Percentiles rank a stretch among this genome's conserved stretches.
Conservation (phyloP, 2,329 filamentous ascomycete genomes). For the Phialocephala subalpina region DNA sequence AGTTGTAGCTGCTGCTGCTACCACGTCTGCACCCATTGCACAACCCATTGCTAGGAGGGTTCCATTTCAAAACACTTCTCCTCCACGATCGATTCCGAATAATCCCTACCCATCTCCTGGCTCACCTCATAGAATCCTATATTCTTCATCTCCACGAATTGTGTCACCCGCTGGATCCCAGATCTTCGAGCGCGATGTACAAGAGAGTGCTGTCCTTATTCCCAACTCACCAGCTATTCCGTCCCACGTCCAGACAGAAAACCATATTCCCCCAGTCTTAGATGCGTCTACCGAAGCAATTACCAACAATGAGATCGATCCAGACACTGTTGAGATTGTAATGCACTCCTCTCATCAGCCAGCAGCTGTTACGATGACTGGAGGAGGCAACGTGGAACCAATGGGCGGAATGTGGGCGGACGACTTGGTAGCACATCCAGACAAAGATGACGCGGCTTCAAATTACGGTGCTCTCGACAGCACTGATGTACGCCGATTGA, state of each 20-base stretch:
- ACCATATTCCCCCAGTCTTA: conserved; percentile 89
- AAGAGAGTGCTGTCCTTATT: conserved; percentile 73
- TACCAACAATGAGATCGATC: conserved; percentile 84
- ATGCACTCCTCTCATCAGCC: conserved; percentile 87
- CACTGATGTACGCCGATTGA: conserved; percentile 81
- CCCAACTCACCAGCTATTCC: conserved; percentile 88
- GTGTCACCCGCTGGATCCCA: conserved; percentile 80
- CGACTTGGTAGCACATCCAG: conserved; percentile 58
- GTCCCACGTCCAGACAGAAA: conserved; percentile 91
- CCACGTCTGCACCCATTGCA: conserved; percentile 35
- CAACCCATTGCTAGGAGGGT: conserved; percentile 39
- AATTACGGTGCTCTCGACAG: conserved; percentile 82
- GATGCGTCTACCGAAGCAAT: conserved; percentile 93
- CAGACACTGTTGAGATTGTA: conserved; percentile 91
- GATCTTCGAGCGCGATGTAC: conserved; percentile 95
- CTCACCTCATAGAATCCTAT: conserved; percentile 71
- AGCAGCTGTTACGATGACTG: conserved; percentile 72
- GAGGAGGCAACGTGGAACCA: conserved; percentile 50
- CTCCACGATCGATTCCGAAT: conserved; percentile 51
- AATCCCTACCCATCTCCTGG: conserved; percentile 53
- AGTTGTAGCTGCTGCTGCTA: conserved; percentile 31
- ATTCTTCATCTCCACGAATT: conserved; percentile 75
- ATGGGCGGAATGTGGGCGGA: conserved; percentile 45
- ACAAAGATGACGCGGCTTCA: conserved; percentile 69
- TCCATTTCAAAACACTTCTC: conserved; percentile 51